Base-by-base conservation (phyloP, 129 eudicot species). In the Flaveria robusta region DNA sequence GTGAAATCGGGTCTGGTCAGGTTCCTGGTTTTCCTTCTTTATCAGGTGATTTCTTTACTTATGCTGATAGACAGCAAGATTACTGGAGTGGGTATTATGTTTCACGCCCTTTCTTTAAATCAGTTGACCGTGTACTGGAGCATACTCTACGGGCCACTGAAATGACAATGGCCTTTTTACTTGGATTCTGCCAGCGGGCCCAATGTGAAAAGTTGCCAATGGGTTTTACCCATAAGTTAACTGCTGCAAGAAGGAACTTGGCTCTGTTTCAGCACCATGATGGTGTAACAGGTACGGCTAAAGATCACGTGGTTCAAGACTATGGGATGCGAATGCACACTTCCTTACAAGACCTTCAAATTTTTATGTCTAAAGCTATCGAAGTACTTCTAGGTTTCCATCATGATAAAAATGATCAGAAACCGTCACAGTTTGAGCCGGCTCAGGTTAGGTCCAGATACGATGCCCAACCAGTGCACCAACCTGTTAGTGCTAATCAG, bases 241-340 rank as follows among this genome's bases (percentile, higher is more conserved):
- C 91, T 0, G 91, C 99, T 64, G 99, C 99, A 15, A 85, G 99
- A 84, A 80, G 99, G 68, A 95, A 95, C 81, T 74, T 95, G 76
- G 99, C 99, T 80, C 91, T 95, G 5, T 95, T 95, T 86, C 99
- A 95, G 87, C 99, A 95, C 76, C 99, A 95, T 75, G 99, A 95
- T 72, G 99, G 99, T 59, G 99, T 95, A 19, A 94, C 98, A 13
- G 98, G 98, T 39, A 94, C 98, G 1, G 97, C 98, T 15, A 94
- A 94, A 87, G 94, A 94, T 70, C 99, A 95, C 67, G 99, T 95
- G 83, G 99, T 95, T 49, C 82, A 85, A 74, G 99, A 95, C 78
- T 95, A 95, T 52, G 99, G 99, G 37, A 83, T 85, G 59, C 90
- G 99, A 18, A 95, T 95, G 99, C 92, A 95, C 83, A 84, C 87